Evolutionary conservation across 345 rosid species (phyloP).

Genomic region (Gossypium mustelinum): DNA sequence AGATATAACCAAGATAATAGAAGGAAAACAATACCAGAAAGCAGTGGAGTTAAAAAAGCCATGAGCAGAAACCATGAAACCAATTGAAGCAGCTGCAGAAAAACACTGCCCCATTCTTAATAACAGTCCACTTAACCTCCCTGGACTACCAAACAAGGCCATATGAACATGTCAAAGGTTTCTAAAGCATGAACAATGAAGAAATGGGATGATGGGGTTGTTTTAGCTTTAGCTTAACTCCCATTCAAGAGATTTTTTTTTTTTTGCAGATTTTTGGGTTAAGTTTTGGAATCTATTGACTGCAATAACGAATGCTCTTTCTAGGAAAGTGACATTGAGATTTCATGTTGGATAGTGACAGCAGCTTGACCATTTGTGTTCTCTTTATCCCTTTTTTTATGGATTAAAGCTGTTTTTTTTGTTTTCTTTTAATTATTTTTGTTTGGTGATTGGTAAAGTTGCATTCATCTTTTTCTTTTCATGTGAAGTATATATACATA

Average conservation of each 20-base stretch:
- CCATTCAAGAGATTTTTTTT: neutral
- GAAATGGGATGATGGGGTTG: neutral
- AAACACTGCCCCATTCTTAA: conserved; percentile 68
- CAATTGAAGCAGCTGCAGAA: conserved; percentile 72
- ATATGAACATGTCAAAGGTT: conserved; percentile 28
- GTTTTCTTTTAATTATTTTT: neutral
- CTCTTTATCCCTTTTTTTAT: neutral
- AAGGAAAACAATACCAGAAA: conserved; percentile 43
- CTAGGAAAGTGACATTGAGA: neutral
- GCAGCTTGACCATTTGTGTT: neutral
- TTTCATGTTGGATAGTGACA: conserved; percentile 2
- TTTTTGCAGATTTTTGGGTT: conserved; percentile 2
- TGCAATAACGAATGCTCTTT: neutral
- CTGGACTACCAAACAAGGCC: conserved; percentile 71
- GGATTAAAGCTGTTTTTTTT: neutral
- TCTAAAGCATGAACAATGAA: neutral
- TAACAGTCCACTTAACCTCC: conserved; percentile 58
- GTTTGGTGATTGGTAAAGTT: neutral
- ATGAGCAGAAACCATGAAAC: conserved; percentile 55
- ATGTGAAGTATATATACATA: neutral
- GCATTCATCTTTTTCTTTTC: neutral
- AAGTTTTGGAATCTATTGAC: neutral
- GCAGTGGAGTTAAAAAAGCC: conserved; percentile 62
- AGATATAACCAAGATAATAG: neutral
- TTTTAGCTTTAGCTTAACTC: neutral